Evolutionary conservation across 2,329 filamentous ascomycete species (phyloP).

Genomic region (Fusarium albosuccineum): DNA sequence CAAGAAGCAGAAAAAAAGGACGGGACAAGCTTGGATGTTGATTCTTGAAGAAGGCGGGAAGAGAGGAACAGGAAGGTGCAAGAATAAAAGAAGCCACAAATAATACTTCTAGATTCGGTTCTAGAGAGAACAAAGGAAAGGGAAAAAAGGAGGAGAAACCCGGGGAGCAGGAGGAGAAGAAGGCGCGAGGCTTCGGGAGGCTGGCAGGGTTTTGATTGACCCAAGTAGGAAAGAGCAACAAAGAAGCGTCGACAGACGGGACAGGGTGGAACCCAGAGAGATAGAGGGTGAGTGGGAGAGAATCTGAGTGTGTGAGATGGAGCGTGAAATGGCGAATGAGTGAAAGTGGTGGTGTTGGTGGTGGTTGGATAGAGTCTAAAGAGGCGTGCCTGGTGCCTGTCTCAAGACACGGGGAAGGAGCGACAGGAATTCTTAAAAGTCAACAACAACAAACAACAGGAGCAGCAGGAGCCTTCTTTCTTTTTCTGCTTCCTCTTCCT

Average conservation of each 20-base stretch:
- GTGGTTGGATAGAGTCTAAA: neutral
- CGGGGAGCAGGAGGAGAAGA: slow-evolving; percentile 13
- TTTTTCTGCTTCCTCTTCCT: too few species aligned
- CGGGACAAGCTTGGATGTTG: neutral
- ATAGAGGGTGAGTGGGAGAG: neutral
- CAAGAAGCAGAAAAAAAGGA: slow-evolving; percentile 7
- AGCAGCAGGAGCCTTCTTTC: too few species aligned
- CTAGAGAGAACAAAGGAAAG: slow-evolving; percentile 17
- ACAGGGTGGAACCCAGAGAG: slow-evolving; percentile 6
- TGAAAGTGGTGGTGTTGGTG: neutral
- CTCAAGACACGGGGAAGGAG: neutral
- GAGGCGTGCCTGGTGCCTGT: neutral
- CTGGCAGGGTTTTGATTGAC: slow-evolving; percentile 12
- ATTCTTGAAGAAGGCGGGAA: slow-evolving; percentile 23
- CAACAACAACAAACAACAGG: neutral
- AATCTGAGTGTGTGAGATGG: slow-evolving; percentile 1
- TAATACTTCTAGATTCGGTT: slow-evolving; percentile 5
- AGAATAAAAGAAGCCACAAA: neutral
- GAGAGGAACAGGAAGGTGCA: neutral
- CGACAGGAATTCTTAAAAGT: slow-evolving; percentile 22
- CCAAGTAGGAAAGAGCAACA: slow-evolving; percentile 1
- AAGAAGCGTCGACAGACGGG: slow-evolving; percentile 1
- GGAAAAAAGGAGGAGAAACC: slow-evolving; percentile 26
- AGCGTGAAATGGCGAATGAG: too few species aligned
- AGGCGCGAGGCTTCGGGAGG: slow-evolving; percentile 7